Conservation (phyloP, 768 basidiomycete genomes). For the Rhodosporidiobolus sp. region DNA sequence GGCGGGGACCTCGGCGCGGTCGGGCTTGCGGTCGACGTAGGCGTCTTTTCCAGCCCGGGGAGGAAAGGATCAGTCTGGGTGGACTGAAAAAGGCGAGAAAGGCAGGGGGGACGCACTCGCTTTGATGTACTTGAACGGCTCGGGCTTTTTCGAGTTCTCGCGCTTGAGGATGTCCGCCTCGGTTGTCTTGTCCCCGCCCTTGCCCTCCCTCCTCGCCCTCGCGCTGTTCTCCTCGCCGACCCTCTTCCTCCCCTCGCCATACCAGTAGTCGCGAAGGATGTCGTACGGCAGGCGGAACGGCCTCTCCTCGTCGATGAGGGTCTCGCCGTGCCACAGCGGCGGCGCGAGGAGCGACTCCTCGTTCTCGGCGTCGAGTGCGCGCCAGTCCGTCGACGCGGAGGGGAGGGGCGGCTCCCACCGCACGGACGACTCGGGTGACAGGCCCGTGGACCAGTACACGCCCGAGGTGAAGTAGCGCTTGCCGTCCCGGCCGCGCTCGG, state of each 20-base stretch:
- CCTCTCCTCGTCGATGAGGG: constrained; percentile 12
- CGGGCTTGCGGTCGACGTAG: constrained; percentile 29
- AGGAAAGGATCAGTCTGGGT: not conserved
- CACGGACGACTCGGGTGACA: not conserved
- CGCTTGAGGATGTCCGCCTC: constrained; percentile 1
- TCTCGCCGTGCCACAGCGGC: constrained; percentile 19
- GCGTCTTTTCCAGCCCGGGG: constrained; percentile 4
- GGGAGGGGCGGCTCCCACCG: not conserved
- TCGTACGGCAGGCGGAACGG: constrained; percentile 21
- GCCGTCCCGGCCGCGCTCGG: constrained; percentile 5
- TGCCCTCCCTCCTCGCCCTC: not conserved
- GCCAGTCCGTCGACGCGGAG: not conserved
- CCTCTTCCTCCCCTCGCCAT: not conserved
- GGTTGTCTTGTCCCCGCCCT: not conserved
- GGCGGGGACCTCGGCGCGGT: constrained; percentile 15
- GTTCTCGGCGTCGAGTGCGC: not conserved
- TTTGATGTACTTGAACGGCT: constrained; percentile 14
- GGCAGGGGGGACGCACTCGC: constrained; percentile 15
- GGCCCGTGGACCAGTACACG: constrained; percentile 14
- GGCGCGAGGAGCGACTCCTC: not conserved
- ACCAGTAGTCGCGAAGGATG: constrained; percentile 22
- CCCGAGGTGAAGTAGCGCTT: constrained; percentile 17
- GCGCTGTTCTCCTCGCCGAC: not conserved
- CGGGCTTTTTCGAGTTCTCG: constrained; percentile 22
- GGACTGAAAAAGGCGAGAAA: not conserved